Percentiles rank a stretch among this genome's conserved stretches.
phyloP scores from a whole-genome alignment of 2,329 filamentous ascomycete species.

The Alternaria dauci region DNA sequence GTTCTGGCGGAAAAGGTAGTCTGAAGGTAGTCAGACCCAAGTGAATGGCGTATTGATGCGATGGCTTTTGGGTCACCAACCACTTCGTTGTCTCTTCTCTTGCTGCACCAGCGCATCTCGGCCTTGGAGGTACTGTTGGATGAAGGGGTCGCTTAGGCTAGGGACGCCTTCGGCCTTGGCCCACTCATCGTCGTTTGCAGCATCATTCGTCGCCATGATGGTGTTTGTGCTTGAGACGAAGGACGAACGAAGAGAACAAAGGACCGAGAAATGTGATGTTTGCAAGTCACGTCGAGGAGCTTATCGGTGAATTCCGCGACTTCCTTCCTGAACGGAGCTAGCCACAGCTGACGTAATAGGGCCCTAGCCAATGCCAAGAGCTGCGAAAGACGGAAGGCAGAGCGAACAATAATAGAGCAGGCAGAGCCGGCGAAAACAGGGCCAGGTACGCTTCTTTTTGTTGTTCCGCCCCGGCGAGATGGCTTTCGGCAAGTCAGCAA shows the following conservation, averaged over 20 bases:
- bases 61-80: conserved; percentile 56
- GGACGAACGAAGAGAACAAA: background rate
- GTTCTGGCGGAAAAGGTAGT: conserved; percentile 74
- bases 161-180: conserved; percentile 53
- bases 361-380: conserved; percentile 7
- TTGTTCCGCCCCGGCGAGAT: no score
- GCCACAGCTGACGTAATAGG: conserved; percentile 32
- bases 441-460: background rate
- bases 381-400: background rate
- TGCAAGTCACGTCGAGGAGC: conserved; percentile 6
- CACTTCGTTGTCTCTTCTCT: conserved; percentile 83
- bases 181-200: conserved; percentile 49
- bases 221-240: background rate
- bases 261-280: background rate
- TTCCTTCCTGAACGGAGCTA: conserved; percentile 33
- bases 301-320: conserved; percentile 29
- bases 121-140: conserved; percentile 81
- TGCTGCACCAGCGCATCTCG: conserved; percentile 78
- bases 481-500: background rate
- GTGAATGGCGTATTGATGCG: background rate
- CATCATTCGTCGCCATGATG: conserved; percentile 33
- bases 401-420: background rate
- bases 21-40: conserved; percentile 54
- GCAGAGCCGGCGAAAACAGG: background rate
- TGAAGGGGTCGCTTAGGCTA: conserved; percentile 71